Evolutionary conservation across 2,329 filamentous ascomycete species (phyloP).

Genomic region (Trichoderma gracile): DNA sequence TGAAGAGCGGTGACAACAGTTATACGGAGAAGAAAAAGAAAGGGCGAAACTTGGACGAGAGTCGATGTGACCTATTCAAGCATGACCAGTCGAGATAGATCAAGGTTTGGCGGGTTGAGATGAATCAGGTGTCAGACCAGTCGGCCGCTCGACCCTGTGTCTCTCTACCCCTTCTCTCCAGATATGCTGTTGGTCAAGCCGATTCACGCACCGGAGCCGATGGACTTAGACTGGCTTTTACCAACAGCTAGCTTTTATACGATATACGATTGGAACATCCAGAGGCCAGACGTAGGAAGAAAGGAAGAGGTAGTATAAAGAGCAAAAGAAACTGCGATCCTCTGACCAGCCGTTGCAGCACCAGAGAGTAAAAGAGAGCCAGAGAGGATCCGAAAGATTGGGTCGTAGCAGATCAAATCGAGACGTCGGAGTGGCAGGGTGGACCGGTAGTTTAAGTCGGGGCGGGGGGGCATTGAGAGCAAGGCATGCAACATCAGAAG

Average conservation of each 20-base stretch:
- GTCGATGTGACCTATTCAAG: slow-evolving; percentile 8
- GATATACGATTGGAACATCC: slow-evolving; percentile 3
- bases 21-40: background rate
- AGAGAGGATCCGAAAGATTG: slow-evolving; percentile 20
- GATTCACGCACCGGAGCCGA: slow-evolving; percentile 6
- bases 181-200: slow-evolving; percentile 5
- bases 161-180: background rate
- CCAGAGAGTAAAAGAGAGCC: slow-evolving; percentile 1
- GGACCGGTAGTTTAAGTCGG: slow-evolving; percentile 25
- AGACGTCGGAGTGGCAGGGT: slow-evolving; percentile 26
- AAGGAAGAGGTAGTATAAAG: background rate
- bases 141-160: background rate
- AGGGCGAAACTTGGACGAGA: background rate
- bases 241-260: background rate
- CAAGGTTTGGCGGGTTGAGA: background rate
- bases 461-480: slow-evolving; percentile 22
- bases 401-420: slow-evolving; percentile 25
- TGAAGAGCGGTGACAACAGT: background rate
- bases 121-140: background rate
- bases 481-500: slow-evolving; percentile 25
- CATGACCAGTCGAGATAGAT: slow-evolving; percentile 3
- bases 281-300: background rate
- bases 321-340: background rate
- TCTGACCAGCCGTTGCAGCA: background rate
- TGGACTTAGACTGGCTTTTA: slow-evolving; percentile 7